Conservation (phyloP, 129 eudicot species). For the Helianthus tuberosus region DNA sequence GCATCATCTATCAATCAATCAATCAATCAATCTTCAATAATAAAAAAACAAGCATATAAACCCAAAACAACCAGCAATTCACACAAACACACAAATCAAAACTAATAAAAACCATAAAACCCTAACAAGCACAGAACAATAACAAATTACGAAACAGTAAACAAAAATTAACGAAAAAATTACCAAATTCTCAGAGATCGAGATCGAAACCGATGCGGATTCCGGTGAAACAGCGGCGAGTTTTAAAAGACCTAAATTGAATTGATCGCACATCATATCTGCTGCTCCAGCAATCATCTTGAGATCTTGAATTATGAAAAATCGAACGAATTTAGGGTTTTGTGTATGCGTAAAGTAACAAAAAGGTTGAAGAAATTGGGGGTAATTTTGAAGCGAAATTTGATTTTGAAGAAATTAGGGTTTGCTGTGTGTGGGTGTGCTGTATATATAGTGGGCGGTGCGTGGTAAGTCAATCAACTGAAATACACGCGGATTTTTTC, state of each 20-base stretch:
- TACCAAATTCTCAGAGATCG: slow-evolving; percentile 62
- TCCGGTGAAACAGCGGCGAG: slow-evolving; percentile 31
- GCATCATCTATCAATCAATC: too few species aligned
- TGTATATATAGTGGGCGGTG: slow-evolving; percentile 23
- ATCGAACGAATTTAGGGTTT: background rate
- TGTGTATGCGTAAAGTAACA: too few species aligned
- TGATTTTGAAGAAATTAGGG: slow-evolving; percentile 22
- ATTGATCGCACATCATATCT: slow-evolving; percentile 53
- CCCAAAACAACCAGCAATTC: too few species aligned
- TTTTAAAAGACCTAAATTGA: slow-evolving; percentile 31
- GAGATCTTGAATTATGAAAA: background rate
- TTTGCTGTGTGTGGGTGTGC: background rate
- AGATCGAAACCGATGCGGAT: slow-evolving; percentile 31
- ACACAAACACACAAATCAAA: too few species aligned
- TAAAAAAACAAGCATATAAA: too few species aligned
- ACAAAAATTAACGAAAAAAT: background rate
- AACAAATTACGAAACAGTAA: background rate
- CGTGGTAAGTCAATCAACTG: slow-evolving; percentile 8
- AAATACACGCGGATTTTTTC: slow-evolving; percentile 12
- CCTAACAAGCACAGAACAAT: background rate
- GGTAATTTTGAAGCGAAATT: background rate
- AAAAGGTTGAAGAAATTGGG: slow-evolving; percentile 11
- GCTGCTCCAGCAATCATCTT: slow-evolving; percentile 55
- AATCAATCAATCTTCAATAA: too few species aligned
- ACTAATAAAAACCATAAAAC: background rate